A percentile compares a stretch with the other conserved stretches of the same genome.
Evolutionary conservation across 2,329 filamentous ascomycete genomes (phyloP).

Genomic region (Didymellaceae sp.): DNA sequence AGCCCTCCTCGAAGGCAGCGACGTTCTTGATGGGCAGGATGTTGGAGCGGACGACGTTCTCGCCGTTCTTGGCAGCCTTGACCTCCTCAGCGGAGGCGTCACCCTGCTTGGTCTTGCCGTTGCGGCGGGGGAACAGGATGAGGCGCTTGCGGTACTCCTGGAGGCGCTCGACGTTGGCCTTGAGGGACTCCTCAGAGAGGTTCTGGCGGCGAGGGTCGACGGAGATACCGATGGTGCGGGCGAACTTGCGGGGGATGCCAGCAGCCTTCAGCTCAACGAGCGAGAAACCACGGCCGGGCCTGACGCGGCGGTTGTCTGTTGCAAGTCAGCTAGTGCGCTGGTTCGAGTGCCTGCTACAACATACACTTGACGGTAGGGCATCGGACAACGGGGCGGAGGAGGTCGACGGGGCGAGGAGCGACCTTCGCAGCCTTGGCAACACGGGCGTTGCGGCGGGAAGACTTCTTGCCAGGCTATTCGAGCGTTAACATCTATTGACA

Average conservation of each 20-base stretch:
- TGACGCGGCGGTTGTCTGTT: constrained; percentile 88
- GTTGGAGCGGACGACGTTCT: constrained; percentile 61
- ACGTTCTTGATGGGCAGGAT: constrained; percentile 76
- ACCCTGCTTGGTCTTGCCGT: constrained; percentile 89
- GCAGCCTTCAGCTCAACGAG: constrained; percentile 98
- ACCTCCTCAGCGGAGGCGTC: constrained; percentile 85
- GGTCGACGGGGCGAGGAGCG: constrained; percentile 96
- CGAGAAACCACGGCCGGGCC: constrained; percentile 96
- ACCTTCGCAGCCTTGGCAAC: constrained; percentile 93
- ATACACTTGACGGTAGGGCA: constrained; percentile 91
- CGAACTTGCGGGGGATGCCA: constrained; percentile 91
- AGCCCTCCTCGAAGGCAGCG: constrained; percentile 78
- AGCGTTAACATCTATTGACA: constrained; percentile 44
- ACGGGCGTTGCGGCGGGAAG: constrained; percentile 87
- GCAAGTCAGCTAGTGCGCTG: constrained; percentile 20
- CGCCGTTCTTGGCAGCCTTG: constrained; percentile 67
- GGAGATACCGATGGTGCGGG: constrained; percentile 93
- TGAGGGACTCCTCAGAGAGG: constrained; percentile 92
- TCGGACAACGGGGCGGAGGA: constrained; percentile 92
- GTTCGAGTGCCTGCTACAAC: constrained; percentile 11
- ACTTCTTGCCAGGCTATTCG: constrained; percentile 89
- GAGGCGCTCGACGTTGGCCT: constrained; percentile 94
- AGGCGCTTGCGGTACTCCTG: constrained; percentile 96
- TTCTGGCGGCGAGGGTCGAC: constrained; percentile 97
- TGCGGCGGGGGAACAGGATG: constrained; percentile 96